These are phyloP conservation scores for Mycena metata DNA, from an alignment of 768 basidiomycete genomes.

Conservation along the genomic window DNA sequence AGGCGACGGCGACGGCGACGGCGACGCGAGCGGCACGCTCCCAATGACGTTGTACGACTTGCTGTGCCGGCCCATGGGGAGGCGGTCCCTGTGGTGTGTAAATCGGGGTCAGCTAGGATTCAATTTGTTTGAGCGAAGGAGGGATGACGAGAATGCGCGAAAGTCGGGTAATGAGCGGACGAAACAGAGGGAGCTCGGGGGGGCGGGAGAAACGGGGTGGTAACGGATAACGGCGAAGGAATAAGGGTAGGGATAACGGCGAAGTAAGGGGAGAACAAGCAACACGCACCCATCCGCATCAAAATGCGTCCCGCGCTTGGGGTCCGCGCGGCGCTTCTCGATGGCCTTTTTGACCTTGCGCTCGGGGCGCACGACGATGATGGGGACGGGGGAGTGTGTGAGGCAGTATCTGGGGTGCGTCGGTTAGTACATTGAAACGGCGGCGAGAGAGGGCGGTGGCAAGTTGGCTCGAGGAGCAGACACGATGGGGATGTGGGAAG, in stretches of 20 bases:
- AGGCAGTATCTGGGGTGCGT: conserved; percentile 77
- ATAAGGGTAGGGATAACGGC: background rate
- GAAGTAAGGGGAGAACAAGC: background rate
- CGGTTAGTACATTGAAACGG: too few relatives aligned
- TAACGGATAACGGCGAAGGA: too few relatives aligned
- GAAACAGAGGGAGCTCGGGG: too few relatives aligned
- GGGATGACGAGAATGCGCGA: too few relatives aligned
- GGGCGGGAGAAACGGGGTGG: too few relatives aligned
- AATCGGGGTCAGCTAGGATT: too few relatives aligned
- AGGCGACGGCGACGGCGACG: background rate
- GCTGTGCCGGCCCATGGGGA: conserved; percentile 22
- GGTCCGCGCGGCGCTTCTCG: conserved; percentile 89
- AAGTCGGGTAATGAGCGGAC: too few relatives aligned
- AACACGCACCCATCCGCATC: conserved; percentile 49
- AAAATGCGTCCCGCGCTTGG: conserved; percentile 89
- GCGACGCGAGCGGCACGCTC: conserved; percentile 27
- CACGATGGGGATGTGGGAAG: background rate
- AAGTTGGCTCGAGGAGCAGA: too few relatives aligned
- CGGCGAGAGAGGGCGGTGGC: too few relatives aligned
- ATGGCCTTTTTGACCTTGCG: conserved; percentile 87
- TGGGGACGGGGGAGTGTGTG: conserved; percentile 93
- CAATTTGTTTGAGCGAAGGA: too few relatives aligned
- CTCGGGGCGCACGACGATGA: conserved; percentile 94
- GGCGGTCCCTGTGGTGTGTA: conserved; percentile 1
- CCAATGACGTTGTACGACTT: conserved; percentile 37